Percentiles rank a stretch among this genome's conserved stretches.
These are phyloP conservation scores for Diutina sp. DNA, from an alignment of 1,139 yeast genomes.

Conservation along the genomic window DNA sequence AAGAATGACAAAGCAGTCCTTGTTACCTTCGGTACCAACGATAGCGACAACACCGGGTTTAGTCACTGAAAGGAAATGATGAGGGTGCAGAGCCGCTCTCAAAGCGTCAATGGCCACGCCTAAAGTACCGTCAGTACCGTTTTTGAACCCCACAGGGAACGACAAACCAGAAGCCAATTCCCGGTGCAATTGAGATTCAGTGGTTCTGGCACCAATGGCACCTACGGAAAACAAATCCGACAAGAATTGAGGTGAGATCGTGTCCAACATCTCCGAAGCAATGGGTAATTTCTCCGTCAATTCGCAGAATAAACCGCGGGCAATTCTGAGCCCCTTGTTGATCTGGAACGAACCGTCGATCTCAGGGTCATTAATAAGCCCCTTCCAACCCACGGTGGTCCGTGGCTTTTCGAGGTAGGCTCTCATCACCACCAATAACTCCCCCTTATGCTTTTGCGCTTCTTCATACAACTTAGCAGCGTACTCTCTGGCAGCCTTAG, in stretches of 20 bases:
- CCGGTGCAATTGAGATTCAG: constrained; percentile 93
- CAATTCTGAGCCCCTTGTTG: constrained; percentile 83
- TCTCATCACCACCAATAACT: constrained; percentile 84
- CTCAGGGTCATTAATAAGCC: constrained; percentile 93
- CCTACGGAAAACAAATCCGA: constrained; percentile 86
- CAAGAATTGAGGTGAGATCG: constrained; percentile 89
- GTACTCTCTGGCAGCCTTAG: constrained; percentile 84
- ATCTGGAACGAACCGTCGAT: constrained; percentile 89
- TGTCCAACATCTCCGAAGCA: constrained; percentile 96
- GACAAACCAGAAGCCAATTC: constrained; percentile 91
- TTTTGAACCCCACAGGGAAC: constrained; percentile 95
- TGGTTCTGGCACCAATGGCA: constrained; percentile 96
- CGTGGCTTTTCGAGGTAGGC: constrained; percentile 97
- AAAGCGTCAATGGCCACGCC: constrained; percentile 92
- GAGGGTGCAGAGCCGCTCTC: constrained; percentile 86
- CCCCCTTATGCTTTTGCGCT: constrained; percentile 54
- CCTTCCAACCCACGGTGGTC: constrained; percentile 99
- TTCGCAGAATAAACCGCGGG: constrained; percentile 77
- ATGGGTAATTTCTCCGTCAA: constrained; percentile 71
- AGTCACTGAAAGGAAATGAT: constrained; percentile 88
- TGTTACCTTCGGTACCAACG: constrained; percentile 89
- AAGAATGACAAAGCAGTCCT: constrained; percentile 79
- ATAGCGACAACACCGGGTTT: constrained; percentile 89
- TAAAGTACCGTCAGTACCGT: constrained; percentile 90
- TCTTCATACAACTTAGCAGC: constrained; percentile 51